A percentile compares a stretch with the other conserved stretches of the same genome.
Evolutionary conservation across 2,329 filamentous ascomycete genomes (phyloP).

Genomic region (Coleophoma eucalyptorum): DNA sequence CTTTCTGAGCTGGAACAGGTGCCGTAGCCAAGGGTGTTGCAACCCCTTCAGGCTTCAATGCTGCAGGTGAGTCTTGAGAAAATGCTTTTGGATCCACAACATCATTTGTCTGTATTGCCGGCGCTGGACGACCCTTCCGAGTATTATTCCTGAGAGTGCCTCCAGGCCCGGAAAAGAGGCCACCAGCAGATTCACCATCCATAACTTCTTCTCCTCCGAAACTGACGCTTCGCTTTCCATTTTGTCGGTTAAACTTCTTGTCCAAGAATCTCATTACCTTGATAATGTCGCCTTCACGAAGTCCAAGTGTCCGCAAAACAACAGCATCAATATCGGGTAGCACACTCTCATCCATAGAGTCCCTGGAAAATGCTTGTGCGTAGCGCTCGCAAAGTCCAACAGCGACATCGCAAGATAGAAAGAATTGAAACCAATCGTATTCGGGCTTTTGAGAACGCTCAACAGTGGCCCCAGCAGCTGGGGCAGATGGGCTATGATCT

Average conservation of each 20-base stretch:
- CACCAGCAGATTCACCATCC: conserved; percentile 56
- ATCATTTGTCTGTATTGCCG: conserved; percentile 81
- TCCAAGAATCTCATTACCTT: conserved; percentile 91
- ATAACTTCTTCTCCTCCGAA: conserved; percentile 49
- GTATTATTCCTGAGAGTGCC: conserved; percentile 92
- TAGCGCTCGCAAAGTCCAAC: conserved; percentile 94
- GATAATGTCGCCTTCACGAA: conserved; percentile 94
- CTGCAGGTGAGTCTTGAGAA: conserved; percentile 48
- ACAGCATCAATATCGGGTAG: conserved; percentile 83
- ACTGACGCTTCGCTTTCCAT: conserved; percentile 48
- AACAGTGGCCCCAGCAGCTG: conserved; percentile 55
- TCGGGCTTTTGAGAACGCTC: conserved; percentile 62
- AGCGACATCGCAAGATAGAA: conserved; percentile 86
- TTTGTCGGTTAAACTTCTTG: conserved; percentile 68
- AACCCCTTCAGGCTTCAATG: conserved; percentile 35
- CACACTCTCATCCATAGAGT: conserved; percentile 95
- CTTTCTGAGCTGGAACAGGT: conserved; percentile 40
- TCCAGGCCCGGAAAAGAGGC: conserved; percentile 90
- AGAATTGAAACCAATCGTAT: conserved; percentile 99
- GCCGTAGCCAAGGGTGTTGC: conserved; percentile 39
- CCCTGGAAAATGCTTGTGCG: conserved; percentile 79
- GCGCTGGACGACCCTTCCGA: conserved; percentile 82
- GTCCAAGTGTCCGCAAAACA: conserved; percentile 80
- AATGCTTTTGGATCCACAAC: conserved; percentile 86
- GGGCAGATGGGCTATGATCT: conserved; percentile 21